Conservation (phyloP, 1,284 basidiomycete genomes). For the Puccinia polysora region DNA sequence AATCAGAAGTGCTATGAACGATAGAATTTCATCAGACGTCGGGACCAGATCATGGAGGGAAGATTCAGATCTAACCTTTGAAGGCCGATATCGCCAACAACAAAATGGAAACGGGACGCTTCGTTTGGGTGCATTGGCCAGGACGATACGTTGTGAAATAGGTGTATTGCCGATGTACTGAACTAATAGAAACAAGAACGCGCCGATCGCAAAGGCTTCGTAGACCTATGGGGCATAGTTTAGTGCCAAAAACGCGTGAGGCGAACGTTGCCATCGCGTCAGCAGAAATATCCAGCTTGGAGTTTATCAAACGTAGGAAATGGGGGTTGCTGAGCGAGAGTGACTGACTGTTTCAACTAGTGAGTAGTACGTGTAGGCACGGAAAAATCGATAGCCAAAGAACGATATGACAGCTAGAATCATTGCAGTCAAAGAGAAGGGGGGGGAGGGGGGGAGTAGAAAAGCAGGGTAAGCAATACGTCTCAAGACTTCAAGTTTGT, state of each 20-base stretch:
- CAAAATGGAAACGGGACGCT: slow-evolving; percentile 41
- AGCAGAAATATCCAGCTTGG: neutral
- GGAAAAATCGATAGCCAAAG: slow-evolving; percentile 78
- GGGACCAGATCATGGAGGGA: neutral
- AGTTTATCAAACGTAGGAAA: neutral
- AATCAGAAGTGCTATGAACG: neutral
- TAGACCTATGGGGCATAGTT: slow-evolving; percentile 20
- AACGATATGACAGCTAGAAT: slow-evolving; percentile 80
- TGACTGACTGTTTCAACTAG: slow-evolving; percentile 24
- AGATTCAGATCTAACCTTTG: slow-evolving; percentile 16
- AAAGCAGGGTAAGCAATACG: neutral
- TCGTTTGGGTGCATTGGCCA: slow-evolving; percentile 24
- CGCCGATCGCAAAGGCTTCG: slow-evolving; percentile 39
- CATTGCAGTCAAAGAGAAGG: no score
- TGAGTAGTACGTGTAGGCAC: slow-evolving; percentile 57
- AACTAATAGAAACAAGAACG: slow-evolving; percentile 41
- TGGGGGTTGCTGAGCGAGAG: neutral
- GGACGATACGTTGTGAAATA: slow-evolving; percentile 5
- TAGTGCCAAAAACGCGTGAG: neutral
- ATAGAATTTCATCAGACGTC: neutral
- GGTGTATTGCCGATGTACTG: slow-evolving; percentile 39
- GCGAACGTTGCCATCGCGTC: neutral
- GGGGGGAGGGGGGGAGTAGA: neutral
- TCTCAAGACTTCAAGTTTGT: neutral
- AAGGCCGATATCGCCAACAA: slow-evolving; percentile 40